Conservation (phyloP, 768 basidiomycete genomes). For the Tricholoma sp. region DNA sequence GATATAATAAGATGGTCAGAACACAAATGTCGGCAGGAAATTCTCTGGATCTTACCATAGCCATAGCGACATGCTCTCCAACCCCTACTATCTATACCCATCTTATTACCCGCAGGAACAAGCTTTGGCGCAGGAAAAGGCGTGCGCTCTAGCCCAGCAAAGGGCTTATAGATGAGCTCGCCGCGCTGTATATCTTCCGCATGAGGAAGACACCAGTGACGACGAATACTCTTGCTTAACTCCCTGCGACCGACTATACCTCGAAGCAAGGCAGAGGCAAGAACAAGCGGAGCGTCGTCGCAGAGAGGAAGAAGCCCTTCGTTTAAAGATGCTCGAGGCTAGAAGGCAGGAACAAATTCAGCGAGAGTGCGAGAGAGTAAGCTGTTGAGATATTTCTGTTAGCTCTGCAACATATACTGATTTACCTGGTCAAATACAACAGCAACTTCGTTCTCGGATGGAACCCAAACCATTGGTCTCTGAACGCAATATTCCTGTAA, state of each 20-base stretch:
- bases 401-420: background rate
- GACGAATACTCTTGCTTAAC: conserved; percentile 25
- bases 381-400: background rate
- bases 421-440: conserved; percentile 7
- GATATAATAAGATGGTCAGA: too few relatives aligned
- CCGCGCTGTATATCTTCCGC: conserved; percentile 34
- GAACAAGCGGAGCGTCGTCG: conserved; percentile 22
- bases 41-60: too few relatives aligned
- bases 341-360: conserved; percentile 7
- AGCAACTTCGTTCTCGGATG: conserved; percentile 1
- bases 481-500: too few relatives aligned
- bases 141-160: conserved; percentile 20
- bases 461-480: too few relatives aligned
- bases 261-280: conserved; percentile 25
- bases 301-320: conserved; percentile 12
- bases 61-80: background rate
- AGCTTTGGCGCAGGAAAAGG: too few relatives aligned
- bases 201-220: conserved; percentile 28
- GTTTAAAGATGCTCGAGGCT: conserved; percentile 9
- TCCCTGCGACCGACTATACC: conserved; percentile 27
- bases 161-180: conserved; percentile 30
- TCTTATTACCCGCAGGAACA: conserved; percentile 13
- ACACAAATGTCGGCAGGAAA: too few relatives aligned
- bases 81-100: conserved; percentile 21
- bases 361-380: conserved; percentile 7